Base-by-base conservation (phyloP, 305 asterid genomes). In the Solanum hybrid region DNA sequence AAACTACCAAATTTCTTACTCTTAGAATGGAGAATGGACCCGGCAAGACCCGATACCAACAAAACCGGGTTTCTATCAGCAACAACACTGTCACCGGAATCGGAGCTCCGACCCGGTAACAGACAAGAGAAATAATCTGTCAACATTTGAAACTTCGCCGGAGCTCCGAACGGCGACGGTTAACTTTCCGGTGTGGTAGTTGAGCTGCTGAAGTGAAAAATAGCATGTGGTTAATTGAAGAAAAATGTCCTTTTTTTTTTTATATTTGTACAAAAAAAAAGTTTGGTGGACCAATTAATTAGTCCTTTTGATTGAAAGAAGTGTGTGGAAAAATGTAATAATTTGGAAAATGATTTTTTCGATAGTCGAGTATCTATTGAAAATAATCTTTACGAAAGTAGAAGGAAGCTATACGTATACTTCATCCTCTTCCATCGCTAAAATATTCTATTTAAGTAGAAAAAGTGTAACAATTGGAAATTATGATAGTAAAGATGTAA, bases 21-120 rank as follows among this genome's bases (percentile, higher is more conserved):
- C 95, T 90, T 96, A 15, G 97, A 95, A 89, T 96, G 90, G 31
- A 96, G 98, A 27, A 96, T 94, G 22, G 99, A 93, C 14, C 99
- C 99, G 76, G 92, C 97, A 9, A 96, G 75, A 73, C 99, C 98
- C 76, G 98, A 92, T 5, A 96, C 95, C 72, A 96, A 82, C 7
- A 96, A 91, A 33, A 96, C 96, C 84, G 99, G 99, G 92, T 96
- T 96, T 31, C 95, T 94, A 90, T 96, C 98, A 81, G 93, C 94
- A 24, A 82, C 93, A 57, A 78, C 93, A 32, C 87, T 93, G 1
- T 84, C 11, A 27, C 33, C 75, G 22, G 77, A 84, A 81, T 84
- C 93, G 89, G 95, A 92, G 84, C 88, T 83, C 86, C 88, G 87
- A 29, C 39, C 17, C 7, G 33, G 88, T 51, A 79, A 89, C 85